Evolutionary conservation across 148 eudicot species (phyloP).

Genomic region (Vaccinium macrocarpon): DNA sequence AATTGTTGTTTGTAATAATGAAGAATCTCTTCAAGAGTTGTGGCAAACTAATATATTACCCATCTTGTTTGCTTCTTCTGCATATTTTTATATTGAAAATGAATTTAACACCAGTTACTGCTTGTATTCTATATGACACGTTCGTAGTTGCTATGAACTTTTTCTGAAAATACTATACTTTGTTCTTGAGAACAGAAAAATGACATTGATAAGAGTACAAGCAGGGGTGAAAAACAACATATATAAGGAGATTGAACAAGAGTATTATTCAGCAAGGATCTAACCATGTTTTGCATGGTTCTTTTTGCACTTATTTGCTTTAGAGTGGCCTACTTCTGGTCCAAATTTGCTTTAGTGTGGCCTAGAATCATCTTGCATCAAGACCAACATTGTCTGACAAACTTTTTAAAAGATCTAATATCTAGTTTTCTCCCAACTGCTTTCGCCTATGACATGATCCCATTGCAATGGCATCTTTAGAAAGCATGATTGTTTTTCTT

Average conservation of each 20-base stretch:
- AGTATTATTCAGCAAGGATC: constrained; percentile 76
- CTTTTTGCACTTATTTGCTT: constrained; percentile 69
- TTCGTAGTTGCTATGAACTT: background rate
- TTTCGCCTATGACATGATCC: background rate
- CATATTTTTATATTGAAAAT: background rate
- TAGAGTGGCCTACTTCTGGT: constrained; percentile 61
- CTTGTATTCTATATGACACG: background rate
- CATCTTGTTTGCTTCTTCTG: background rate
- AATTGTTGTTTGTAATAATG: background rate
- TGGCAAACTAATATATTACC: background rate
- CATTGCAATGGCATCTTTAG: constrained; percentile 3
- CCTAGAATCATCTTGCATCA: background rate
- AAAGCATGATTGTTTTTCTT: background rate
- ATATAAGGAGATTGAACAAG: constrained; percentile 68
- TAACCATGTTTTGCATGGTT: constrained; percentile 71
- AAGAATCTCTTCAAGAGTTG: background rate
- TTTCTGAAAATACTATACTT: constrained; percentile 18
- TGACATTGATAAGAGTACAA: constrained; percentile 80
- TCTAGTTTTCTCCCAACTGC: background rate
- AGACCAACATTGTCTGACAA: background rate
- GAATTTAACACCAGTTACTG: background rate
- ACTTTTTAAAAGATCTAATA: constrained; percentile 2
- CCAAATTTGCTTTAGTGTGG: constrained; percentile 59
- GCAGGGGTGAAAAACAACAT: constrained; percentile 89
- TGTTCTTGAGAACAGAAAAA: constrained; percentile 55